These are phyloP conservation scores for Debaryomycetaceae sp. DNA, from an alignment of 1,139 yeast genomes.

Conservation along the genomic window DNA sequence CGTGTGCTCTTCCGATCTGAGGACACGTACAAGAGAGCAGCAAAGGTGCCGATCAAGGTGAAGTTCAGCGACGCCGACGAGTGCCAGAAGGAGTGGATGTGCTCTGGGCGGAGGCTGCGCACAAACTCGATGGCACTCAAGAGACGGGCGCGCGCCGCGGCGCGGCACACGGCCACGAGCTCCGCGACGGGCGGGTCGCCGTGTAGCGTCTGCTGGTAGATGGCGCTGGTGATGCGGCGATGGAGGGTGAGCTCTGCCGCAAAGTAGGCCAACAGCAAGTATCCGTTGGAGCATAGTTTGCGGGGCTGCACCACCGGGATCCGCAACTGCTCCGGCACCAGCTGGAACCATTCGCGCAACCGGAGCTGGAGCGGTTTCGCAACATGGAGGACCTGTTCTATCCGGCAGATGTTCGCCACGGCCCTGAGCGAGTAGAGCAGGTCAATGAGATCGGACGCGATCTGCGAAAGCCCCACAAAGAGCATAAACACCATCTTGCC, in stretches of 20 bases:
- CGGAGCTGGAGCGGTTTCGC: conserved; percentile 83
- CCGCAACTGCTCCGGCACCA: conserved; percentile 59
- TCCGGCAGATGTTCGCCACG: conserved; percentile 40
- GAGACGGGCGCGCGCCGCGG: conserved; percentile 74
- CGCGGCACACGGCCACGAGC: conserved; percentile 56
- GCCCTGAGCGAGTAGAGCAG: conserved; percentile 64
- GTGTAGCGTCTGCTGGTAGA: conserved; percentile 30
- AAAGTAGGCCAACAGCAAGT: conserved; percentile 73
- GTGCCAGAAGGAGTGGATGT: conserved; percentile 83
- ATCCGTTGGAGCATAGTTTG: conserved; percentile 58
- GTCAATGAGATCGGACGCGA: conserved; percentile 61
- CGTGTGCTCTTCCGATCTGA: conserved; percentile 63
- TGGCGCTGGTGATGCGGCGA: conserved; percentile 59
- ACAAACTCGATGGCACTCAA: conserved; percentile 77
- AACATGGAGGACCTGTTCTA: conserved; percentile 54
- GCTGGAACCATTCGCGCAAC: conserved; percentile 75
- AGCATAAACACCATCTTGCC: conserved; percentile 65
- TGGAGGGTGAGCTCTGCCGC: conserved; percentile 82
- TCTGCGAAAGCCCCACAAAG: conserved; percentile 56
- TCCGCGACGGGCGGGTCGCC: conserved; percentile 45
- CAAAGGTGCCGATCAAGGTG: conserved; percentile 77
- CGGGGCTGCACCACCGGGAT: conserved; percentile 53
- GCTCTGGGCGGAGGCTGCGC: conserved; percentile 65
- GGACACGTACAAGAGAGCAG: conserved; percentile 62
- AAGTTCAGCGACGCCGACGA: conserved; percentile 68